Evolutionary conservation across 257 asterid species (phyloP).

Genomic region (Solanum microdontum): DNA sequence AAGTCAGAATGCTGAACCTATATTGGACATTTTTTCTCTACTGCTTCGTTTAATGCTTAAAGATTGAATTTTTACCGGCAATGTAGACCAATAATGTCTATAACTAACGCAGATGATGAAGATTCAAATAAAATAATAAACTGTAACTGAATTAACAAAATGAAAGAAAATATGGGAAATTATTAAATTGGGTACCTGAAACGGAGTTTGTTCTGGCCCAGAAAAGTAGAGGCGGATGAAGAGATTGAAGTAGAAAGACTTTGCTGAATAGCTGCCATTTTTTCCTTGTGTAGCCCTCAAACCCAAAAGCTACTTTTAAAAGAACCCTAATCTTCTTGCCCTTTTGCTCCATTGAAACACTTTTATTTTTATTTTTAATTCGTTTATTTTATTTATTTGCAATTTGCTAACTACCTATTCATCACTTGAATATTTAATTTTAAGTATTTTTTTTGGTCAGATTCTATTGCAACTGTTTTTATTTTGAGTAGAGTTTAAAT

Average conservation of each 20-base stretch:
- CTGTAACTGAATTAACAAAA: neutral
- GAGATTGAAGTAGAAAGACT: conserved; percentile 40
- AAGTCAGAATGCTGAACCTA: neutral
- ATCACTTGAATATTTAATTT: neutral
- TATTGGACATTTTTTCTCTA: neutral
- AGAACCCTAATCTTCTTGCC: neutral
- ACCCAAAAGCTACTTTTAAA: neutral
- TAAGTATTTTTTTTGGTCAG: neutral
- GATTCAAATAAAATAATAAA: neutral
- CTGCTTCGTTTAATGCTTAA: neutral
- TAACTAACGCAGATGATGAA: neutral
- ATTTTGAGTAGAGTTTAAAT: neutral
- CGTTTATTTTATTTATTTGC: too few relatives aligned
- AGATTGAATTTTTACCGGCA: neutral
- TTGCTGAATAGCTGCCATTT: conserved; percentile 53
- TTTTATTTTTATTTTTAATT: too few relatives aligned
- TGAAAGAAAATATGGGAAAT: neutral
- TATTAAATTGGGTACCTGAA: conserved; percentile 19
- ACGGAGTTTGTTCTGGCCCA: conserved; percentile 37
- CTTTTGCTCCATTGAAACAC: neutral
- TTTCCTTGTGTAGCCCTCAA: neutral
- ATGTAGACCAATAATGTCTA: neutral
- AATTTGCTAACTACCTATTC: neutral
- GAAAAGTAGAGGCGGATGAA: conserved; percentile 45
- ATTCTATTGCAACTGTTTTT: neutral